Evolutionary conservation across 768 basidiomycete species (phyloP).

Genomic region (Tylopilus rubrobrunneus): DNA sequence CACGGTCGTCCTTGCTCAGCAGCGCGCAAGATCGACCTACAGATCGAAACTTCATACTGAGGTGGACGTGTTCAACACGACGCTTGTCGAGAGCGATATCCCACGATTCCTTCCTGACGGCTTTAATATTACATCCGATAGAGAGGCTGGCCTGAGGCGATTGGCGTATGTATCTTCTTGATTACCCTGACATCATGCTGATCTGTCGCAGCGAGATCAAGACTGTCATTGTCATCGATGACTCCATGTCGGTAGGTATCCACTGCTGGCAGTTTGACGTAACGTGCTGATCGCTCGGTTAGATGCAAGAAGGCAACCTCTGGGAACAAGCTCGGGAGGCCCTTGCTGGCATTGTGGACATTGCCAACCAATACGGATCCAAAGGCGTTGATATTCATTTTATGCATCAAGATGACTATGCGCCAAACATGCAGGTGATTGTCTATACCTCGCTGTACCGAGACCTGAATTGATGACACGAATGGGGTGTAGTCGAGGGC

Average conservation of each 20-base stretch:
- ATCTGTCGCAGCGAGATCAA: slow-evolving; percentile 33
- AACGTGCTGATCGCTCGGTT: background rate
- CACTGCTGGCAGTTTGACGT: background rate
- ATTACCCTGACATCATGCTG: background rate
- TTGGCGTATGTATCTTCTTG: slow-evolving; percentile 25
- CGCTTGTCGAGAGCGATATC: slow-evolving; percentile 26
- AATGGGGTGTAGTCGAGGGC: slow-evolving; percentile 14
- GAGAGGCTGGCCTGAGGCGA: slow-evolving; percentile 20
- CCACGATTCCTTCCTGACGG: slow-evolving; percentile 22
- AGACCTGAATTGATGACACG: background rate
- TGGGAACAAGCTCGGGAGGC: slow-evolving; percentile 41
- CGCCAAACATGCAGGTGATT: slow-evolving; percentile 23
- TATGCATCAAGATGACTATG: slow-evolving; percentile 35
- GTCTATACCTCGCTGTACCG: background rate
- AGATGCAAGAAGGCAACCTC: slow-evolving; percentile 40
- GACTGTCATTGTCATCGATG: slow-evolving; percentile 39
- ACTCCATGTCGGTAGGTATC: slow-evolving; percentile 35
- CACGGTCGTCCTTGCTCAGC: slow-evolving; percentile 30
- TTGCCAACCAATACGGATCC: slow-evolving; percentile 34
- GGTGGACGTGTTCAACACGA: slow-evolving; percentile 23
- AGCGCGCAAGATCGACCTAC: slow-evolving; percentile 1
- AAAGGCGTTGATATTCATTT: slow-evolving; percentile 42
- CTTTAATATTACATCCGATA: slow-evolving; percentile 8
- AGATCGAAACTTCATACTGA: slow-evolving; percentile 3
- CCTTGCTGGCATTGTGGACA: slow-evolving; percentile 37